Evolutionary conservation across 1,284 basidiomycete species (phyloP).

Genomic region (Amylostereum areolatum): DNA sequence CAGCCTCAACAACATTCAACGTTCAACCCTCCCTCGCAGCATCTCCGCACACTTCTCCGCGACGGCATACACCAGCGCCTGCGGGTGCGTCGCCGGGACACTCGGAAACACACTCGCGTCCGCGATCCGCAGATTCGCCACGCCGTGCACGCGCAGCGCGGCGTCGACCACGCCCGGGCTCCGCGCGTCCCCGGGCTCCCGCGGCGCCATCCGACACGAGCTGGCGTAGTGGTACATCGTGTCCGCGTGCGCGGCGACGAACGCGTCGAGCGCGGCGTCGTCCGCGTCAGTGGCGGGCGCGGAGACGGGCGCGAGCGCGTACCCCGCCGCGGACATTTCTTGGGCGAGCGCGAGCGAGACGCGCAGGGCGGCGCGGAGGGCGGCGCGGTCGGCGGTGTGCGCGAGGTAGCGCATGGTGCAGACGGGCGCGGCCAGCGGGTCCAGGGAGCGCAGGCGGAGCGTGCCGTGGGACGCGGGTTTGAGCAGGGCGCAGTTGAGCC

Average conservation of each 20-base stretch:
- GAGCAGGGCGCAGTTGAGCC: slow-evolving; percentile 2
- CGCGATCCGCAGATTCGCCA: slow-evolving; percentile 18
- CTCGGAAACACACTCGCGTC: slow-evolving; percentile 21
- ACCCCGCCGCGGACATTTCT: slow-evolving; percentile 17
- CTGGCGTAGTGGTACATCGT: slow-evolving; percentile 15
- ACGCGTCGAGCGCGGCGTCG: slow-evolving; percentile 7
- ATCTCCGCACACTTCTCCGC: slow-evolving; percentile 24
- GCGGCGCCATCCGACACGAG: slow-evolving; percentile 18
- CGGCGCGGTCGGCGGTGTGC: slow-evolving; percentile 10
- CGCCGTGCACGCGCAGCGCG: slow-evolving; percentile 18
- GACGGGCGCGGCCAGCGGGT: slow-evolving; percentile 27
- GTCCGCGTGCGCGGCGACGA: slow-evolving; percentile 3
- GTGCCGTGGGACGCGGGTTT: slow-evolving; percentile 6
- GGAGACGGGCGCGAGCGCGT: slow-evolving; percentile 8
- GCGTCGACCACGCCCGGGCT: slow-evolving; percentile 19
- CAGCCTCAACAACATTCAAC: too few species aligned
- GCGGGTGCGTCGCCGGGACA: slow-evolving; percentile 17
- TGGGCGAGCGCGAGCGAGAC: slow-evolving; percentile 25
- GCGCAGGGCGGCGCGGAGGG: slow-evolving; percentile 30
- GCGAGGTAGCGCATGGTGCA: slow-evolving; percentile 30
- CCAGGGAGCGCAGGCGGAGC: slow-evolving; percentile 17
- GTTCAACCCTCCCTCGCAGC: not conserved
- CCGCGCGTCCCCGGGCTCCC: slow-evolving; percentile 24
- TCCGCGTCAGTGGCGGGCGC: slow-evolving; percentile 7
- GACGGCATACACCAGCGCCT: slow-evolving; percentile 18